phyloP scores from a whole-genome alignment of 2,329 filamentous ascomycete species.

The Apiospora hydei region DNA sequence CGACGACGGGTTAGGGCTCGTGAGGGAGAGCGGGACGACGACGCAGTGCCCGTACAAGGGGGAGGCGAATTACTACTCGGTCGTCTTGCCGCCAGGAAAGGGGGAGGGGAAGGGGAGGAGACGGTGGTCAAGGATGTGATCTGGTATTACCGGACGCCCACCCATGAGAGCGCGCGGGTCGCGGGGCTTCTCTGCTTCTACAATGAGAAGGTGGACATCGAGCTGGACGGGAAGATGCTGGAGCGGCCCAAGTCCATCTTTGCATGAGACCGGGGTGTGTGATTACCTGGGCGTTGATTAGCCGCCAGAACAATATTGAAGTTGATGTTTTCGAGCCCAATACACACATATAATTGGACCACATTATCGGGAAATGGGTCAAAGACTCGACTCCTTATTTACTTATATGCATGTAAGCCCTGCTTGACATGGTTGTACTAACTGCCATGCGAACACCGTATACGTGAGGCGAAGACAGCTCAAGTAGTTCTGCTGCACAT shows the following conservation, averaged over 20 bases:
- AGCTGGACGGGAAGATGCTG: constrained; percentile 56
- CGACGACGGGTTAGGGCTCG: constrained; percentile 42
- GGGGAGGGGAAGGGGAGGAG: constrained; percentile 31
- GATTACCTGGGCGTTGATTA: not conserved
- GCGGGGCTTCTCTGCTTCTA: constrained; percentile 69
- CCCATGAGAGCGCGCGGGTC: constrained; percentile 61
- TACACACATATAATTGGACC: not conserved
- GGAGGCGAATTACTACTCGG: constrained; percentile 66
- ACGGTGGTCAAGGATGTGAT: constrained; percentile 54
- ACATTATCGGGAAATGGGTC: not conserved
- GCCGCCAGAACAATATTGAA: not conserved
- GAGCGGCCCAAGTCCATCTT: constrained; percentile 40
- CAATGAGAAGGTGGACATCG: constrained; percentile 72
- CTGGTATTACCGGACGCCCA: constrained; percentile 69
- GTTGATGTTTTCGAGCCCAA: not conserved
- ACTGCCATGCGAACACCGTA: not conserved
- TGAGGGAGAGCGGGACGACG: constrained; percentile 58
- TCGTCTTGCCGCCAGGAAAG: constrained; percentile 51
- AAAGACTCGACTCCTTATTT: not conserved
- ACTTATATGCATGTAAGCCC: not conserved
- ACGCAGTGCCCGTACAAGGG: constrained; percentile 74
- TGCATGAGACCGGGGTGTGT: constrained; percentile 27
- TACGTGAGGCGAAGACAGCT: not conserved
- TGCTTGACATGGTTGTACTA: not conserved
- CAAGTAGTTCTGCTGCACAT: not conserved